Evolutionary conservation across 2,329 filamentous ascomycete species (phyloP).

Genomic region (Kalaharituber pfeilii): DNA sequence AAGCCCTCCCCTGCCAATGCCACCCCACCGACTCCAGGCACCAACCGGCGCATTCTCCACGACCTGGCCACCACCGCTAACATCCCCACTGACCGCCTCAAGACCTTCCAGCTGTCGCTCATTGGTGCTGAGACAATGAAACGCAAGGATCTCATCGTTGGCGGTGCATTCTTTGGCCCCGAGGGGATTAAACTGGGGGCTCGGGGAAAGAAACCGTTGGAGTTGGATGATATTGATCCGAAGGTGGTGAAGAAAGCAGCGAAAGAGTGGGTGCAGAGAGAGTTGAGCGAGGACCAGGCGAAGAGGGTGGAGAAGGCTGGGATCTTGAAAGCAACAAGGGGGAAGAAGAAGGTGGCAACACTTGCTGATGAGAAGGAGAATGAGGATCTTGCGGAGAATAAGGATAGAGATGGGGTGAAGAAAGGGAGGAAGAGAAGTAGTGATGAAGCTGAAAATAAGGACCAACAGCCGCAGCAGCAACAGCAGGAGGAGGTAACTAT

Average conservation of each 20-base stretch:
- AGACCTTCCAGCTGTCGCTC: neutral
- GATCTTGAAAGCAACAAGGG: neutral
- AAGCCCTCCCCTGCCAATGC: too few species aligned
- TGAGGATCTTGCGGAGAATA: neutral
- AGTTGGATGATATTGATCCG: neutral
- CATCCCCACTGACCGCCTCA: neutral
- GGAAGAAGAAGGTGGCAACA: neutral
- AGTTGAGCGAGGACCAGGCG: neutral
- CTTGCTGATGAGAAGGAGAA: neutral
- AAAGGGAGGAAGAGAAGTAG: neutral
- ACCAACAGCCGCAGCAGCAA: neutral
- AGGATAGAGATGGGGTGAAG: neutral
- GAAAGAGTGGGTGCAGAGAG: neutral
- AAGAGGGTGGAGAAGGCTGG: neutral
- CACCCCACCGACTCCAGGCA: neutral
- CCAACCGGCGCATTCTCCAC: constrained; percentile 2
- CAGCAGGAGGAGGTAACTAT: neutral
- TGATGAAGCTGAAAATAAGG: neutral
- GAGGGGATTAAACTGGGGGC: neutral
- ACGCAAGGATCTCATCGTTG: neutral
- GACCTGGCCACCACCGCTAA: neutral
- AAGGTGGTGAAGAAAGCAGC: neutral
- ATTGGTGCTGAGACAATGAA: neutral
- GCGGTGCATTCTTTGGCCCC: neutral
- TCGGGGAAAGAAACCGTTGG: neutral